A percentile compares a stretch with the other conserved stretches of the same genome.
phyloP scores from a whole-genome alignment of 2,329 filamentous ascomycete genomes.

The Blumeria graminis region DNA sequence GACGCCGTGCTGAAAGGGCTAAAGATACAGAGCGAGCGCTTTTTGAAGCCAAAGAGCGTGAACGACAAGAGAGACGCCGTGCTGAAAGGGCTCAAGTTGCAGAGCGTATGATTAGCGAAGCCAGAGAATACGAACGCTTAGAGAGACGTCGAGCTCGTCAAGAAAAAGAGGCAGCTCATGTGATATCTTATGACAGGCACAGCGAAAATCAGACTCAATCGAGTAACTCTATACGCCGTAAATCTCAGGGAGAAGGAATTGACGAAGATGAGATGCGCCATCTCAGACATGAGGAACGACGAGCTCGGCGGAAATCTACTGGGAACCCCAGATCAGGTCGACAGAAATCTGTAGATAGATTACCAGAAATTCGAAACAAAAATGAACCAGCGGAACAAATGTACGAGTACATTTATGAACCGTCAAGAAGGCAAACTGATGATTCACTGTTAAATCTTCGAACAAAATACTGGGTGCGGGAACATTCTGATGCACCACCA shows the following conservation, averaged over 20 bases:
- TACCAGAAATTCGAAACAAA: too few species aligned
- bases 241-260: conserved; percentile 20
- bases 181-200: conserved; percentile 21
- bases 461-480: conserved; percentile 41
- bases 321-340: conserved; percentile 16
- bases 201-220: conserved; percentile 19
- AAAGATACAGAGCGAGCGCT: conserved; percentile 27
- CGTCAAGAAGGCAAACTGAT: too few species aligned
- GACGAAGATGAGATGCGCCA: conserved; percentile 29
- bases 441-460: conserved; percentile 14
- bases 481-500: conserved; percentile 35
- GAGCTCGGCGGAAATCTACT: conserved; percentile 19
- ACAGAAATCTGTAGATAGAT: conserved; percentile 17
- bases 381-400: too few species aligned
- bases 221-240: conserved; percentile 23
- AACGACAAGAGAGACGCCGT: conserved; percentile 28
- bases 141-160: conserved; percentile 25
- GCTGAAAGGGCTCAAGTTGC: conserved; percentile 25
- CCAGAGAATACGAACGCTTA: conserved; percentile 20
- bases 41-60: conserved; percentile 31
- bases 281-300: conserved; percentile 27
- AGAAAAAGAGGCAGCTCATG: conserved; percentile 21
- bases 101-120: conserved; percentile 13
- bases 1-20: conserved; percentile 27
- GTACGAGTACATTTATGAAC: too few species aligned